A percentile compares a stretch with the other conserved stretches of the same genome.
phyloP scores from a whole-genome alignment of 768 basidiomycete genomes.

The Macrolepiota fuliginosa region DNA sequence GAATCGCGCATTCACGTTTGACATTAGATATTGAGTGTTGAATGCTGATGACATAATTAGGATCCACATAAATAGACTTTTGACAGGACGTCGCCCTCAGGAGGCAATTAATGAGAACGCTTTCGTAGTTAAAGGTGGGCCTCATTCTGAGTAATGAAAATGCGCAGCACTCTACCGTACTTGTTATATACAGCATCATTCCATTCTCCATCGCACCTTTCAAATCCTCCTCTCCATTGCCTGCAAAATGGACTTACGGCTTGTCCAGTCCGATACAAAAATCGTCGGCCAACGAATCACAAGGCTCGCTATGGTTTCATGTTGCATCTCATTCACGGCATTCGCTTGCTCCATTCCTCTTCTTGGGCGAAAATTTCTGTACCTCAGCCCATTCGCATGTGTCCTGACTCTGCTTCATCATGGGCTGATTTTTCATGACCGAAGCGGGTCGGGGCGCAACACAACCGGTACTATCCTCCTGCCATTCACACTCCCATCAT shows the following conservation, averaged over 20 bases:
- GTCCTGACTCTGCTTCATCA: slow-evolving; percentile 2
- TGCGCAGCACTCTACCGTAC: background rate
- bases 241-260: background rate
- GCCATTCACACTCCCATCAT: background rate
- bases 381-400: slow-evolving; percentile 1
- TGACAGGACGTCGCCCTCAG: background rate
- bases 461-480: background rate
- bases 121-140: background rate
- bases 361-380: background rate
- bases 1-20: too few relatives aligned
- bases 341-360: background rate
- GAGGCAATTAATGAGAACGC: background rate
- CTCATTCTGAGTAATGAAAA: background rate
- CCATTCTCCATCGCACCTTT: background rate
- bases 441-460: background rate
- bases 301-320: background rate
- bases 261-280: background rate
- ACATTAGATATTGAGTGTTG: too few relatives aligned
- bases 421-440: background rate
- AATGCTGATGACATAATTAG: background rate
- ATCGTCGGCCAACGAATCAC: background rate
- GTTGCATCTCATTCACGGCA: background rate
- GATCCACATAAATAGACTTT: background rate
- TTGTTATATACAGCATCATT: background rate
- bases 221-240: background rate